Conservation (phyloP, 306 rosid species). For the Medicago truncatula region MtrunA17r5.0-ANR NC_053045.1:52937501-52938000, state of each 20-base stretch:
- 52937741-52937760: conserved; percentile 24
- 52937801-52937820: conserved; percentile 38
- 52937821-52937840: conserved; percentile 83
- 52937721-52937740: conserved; percentile 8
- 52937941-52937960: conserved; percentile 58
- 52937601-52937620: conserved; percentile 66
- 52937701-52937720: not conserved
- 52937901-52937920: conserved; percentile 68
- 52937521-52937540: conserved; percentile 74
- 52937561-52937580: conserved; percentile 64
- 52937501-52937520: conserved; percentile 65
- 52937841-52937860: conserved; percentile 83
- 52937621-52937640: conserved; percentile 32
- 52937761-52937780: conserved; percentile 16
- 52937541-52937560: conserved; percentile 72
- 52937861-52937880: conserved; percentile 94
- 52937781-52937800: not conserved
- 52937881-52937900: conserved; percentile 91
- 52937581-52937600: conserved; percentile 76
- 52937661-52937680: not conserved
- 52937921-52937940: conserved; percentile 53
- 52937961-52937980: conserved; percentile 36
- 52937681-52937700: not conserved
- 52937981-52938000: conserved; percentile 30
- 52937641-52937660: conserved; percentile 6